phyloP scores from a whole-genome alignment of 1,284 basidiomycete genomes.

The Microbotryum violaceum region DNA sequence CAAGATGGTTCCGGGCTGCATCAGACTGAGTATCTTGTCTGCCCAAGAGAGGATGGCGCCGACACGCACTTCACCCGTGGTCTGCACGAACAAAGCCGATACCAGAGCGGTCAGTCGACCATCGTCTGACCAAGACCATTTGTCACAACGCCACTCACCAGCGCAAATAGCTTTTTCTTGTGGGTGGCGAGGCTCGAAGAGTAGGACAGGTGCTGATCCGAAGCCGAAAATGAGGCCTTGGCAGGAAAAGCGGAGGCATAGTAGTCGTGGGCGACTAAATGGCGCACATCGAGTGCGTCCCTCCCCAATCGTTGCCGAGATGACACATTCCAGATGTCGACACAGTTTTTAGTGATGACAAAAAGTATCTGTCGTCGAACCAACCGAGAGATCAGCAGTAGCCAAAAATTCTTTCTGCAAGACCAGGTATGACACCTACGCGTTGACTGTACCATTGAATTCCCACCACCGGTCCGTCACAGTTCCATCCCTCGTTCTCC shows the following conservation, averaged over 20 bases:
- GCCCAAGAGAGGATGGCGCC: slow-evolving; percentile 93
- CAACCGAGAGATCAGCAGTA: not conserved
- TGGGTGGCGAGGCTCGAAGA: slow-evolving; percentile 60
- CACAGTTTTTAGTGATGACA: slow-evolving; percentile 50
- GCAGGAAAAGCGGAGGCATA: slow-evolving; percentile 19
- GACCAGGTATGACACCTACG: slow-evolving; percentile 34
- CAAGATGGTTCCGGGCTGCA: slow-evolving; percentile 80
- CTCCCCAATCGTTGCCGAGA: slow-evolving; percentile 40
- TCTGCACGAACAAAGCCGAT: slow-evolving; percentile 33
- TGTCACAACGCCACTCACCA: slow-evolving; percentile 52
- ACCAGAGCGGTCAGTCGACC: not conserved
- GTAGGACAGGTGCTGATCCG: slow-evolving; percentile 3
- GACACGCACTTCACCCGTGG: slow-evolving; percentile 55
- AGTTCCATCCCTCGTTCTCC: slow-evolving; percentile 39
- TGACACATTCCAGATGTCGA: slow-evolving; percentile 65
- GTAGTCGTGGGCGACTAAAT: slow-evolving; percentile 39
- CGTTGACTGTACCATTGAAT: slow-evolving; percentile 48
- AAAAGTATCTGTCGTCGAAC: slow-evolving; percentile 41
- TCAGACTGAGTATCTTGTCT: slow-evolving; percentile 75
- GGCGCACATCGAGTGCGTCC: slow-evolving; percentile 37
- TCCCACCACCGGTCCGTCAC: slow-evolving; percentile 40
- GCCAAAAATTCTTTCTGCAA: not conserved
- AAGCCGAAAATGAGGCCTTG: slow-evolving; percentile 2
- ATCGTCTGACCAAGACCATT: not conserved
- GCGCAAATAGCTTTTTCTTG: slow-evolving; percentile 82